Evolutionary conservation across 2,329 filamentous ascomycete species (phyloP).

Genomic region (Fusarium armeniacum): DNA sequence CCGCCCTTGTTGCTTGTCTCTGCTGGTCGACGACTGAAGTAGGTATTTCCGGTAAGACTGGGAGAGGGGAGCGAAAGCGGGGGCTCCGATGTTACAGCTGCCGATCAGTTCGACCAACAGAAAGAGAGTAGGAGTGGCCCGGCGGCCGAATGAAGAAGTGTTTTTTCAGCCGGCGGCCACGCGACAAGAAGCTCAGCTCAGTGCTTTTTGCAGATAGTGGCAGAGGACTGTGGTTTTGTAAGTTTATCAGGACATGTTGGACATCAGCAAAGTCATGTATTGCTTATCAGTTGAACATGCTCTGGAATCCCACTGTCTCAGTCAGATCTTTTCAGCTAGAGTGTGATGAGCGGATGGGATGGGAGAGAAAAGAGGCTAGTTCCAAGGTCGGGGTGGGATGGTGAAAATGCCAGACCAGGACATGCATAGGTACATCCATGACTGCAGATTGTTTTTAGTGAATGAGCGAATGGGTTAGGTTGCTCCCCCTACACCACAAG

Average conservation of each 20-base stretch:
- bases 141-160: slow-evolving; percentile 15
- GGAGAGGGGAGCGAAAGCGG: slow-evolving; percentile 34
- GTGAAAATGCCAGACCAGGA: slow-evolving; percentile 25
- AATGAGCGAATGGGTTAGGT: slow-evolving; percentile 32
- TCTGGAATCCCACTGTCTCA: slow-evolving; percentile 29
- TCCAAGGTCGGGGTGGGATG: slow-evolving; percentile 41
- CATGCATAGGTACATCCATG: slow-evolving; percentile 28
- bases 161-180: slow-evolving; percentile 23
- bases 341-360: slow-evolving; percentile 23
- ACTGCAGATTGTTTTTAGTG: slow-evolving; percentile 33
- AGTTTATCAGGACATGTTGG: slow-evolving; percentile 8
- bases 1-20: slow-evolving; percentile 28
- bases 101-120: slow-evolving; percentile 34
- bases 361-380: slow-evolving; percentile 33
- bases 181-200: slow-evolving; percentile 1
- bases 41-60: slow-evolving; percentile 36
- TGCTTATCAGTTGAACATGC: slow-evolving; percentile 34
- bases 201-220: neutral
- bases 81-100: slow-evolving; percentile 42
- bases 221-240: neutral
- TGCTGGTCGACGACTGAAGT: slow-evolving; percentile 23
- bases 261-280: slow-evolving; percentile 1
- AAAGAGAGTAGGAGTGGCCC: slow-evolving; percentile 15
- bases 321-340: slow-evolving; percentile 22
- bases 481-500: neutral